phyloP scores from a whole-genome alignment of 176 grass and related monocot genomes.

The Microstegium vimineum region DNA sequence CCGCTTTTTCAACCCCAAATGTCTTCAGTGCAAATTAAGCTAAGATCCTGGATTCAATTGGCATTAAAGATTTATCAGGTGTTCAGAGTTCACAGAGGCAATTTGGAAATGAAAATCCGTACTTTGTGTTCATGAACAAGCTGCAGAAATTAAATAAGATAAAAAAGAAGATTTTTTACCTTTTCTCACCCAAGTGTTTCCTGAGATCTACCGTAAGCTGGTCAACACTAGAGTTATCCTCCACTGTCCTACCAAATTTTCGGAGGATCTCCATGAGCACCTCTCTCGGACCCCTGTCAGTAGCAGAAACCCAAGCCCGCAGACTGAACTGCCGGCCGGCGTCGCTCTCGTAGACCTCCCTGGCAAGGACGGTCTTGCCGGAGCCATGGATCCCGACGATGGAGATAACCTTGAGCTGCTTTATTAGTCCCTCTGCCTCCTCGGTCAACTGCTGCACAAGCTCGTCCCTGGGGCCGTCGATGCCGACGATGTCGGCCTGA shows the following conservation, averaged over 20 bases:
- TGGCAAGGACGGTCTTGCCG: neutral
- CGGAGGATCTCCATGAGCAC: neutral
- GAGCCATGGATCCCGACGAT: constrained; percentile 7
- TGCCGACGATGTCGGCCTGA: neutral
- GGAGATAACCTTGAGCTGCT: neutral
- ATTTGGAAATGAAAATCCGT: neutral
- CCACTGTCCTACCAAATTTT: neutral
- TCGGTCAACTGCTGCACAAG: neutral
- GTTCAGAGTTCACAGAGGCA: neutral
- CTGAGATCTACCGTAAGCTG: neutral
- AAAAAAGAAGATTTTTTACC: neutral
- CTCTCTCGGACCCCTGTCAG: neutral
- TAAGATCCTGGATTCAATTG: neutral
- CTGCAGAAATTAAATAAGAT: neutral
- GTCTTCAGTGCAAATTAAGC: neutral
- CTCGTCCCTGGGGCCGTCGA: neutral
- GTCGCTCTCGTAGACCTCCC: neutral
- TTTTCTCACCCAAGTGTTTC: neutral
- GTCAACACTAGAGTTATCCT: neutral
- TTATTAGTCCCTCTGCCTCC: neutral
- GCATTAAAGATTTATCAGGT: neutral
- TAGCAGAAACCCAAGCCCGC: neutral
- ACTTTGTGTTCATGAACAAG: neutral
- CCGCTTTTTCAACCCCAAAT: neutral
- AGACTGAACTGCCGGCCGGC: neutral